A percentile compares a stretch with the other conserved stretches of the same genome.
Evolutionary conservation across 2,329 filamentous ascomycete species (phyloP).

Genomic region (Amauroascus niger): DNA sequence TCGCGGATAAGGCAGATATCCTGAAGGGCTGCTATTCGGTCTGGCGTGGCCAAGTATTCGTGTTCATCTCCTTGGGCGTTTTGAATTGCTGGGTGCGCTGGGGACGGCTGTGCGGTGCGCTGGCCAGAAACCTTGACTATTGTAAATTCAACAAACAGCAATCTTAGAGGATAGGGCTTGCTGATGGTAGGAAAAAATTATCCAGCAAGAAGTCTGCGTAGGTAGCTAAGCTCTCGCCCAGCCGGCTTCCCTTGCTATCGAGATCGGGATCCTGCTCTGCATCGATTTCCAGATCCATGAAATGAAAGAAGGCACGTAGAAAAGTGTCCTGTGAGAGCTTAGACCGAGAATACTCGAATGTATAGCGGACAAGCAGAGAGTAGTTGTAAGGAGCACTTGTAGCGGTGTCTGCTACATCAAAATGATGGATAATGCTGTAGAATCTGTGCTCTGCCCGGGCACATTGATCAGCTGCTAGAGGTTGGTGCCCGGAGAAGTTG

Average conservation of each 20-base stretch:
- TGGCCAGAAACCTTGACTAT: slow-evolving; percentile 14
- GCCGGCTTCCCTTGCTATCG: slow-evolving; percentile 1
- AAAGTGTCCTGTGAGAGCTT: slow-evolving; percentile 5
- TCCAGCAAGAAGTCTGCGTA: slow-evolving; percentile 17
- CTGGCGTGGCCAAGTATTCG: background rate
- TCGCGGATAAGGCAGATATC: slow-evolving; percentile 17
- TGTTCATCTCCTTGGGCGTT: slow-evolving; percentile 5
- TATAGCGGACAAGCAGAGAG: slow-evolving; percentile 16
- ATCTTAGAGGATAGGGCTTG: background rate
- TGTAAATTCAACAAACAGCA: background rate
- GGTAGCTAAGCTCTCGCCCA: background rate
- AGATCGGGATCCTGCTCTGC: background rate
- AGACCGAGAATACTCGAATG: slow-evolving; percentile 17
- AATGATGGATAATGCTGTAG: slow-evolving; percentile 7
- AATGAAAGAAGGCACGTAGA: slow-evolving; percentile 10
- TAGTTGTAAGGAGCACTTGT: background rate
- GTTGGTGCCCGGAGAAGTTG: background rate
- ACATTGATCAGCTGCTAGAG: background rate
- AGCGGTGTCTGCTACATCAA: background rate
- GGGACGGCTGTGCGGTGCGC: slow-evolving; percentile 16
- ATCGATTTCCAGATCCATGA: background rate
- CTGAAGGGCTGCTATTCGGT: slow-evolving; percentile 3
- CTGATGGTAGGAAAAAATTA: slow-evolving; percentile 14
- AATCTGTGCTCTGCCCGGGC: background rate
- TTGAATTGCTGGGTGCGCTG: slow-evolving; percentile 14